These are phyloP conservation scores for Triangularia setosa DNA, from an alignment of 2,329 filamentous ascomycete genomes.

Conservation along the genomic window DNA sequence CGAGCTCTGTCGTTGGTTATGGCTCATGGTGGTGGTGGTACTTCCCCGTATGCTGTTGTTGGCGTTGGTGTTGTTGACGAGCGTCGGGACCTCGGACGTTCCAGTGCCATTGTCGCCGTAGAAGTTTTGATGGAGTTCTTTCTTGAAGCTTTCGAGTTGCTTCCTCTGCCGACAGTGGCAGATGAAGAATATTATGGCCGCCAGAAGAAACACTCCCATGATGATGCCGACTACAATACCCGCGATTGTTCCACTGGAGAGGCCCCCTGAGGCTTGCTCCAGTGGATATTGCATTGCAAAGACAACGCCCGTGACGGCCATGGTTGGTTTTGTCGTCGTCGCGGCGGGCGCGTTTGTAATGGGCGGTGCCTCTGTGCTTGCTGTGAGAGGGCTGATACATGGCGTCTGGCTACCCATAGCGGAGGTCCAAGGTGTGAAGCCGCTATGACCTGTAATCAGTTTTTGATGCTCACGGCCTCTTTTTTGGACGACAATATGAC, in stretches of 20 bases:
- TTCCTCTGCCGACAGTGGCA: background rate
- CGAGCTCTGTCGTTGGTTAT: background rate
- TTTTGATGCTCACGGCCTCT: background rate
- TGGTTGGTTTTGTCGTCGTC: conserved; percentile 11
- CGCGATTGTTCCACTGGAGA: conserved; percentile 14
- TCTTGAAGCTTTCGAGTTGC: background rate
- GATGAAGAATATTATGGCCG: background rate
- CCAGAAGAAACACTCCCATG: background rate
- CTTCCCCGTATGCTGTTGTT: background rate
- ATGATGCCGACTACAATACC: background rate
- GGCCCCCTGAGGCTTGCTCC: background rate
- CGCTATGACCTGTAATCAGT: conserved; percentile 9
- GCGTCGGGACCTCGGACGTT: conserved; percentile 8
- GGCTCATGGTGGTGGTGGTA: background rate
- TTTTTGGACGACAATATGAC: background rate
- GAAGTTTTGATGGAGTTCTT: conserved; percentile 8
- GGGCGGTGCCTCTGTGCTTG: conserved; percentile 4
- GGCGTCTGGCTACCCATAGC: conserved; percentile 19
- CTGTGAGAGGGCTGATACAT: conserved; percentile 15
- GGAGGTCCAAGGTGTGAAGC: conserved; percentile 19
- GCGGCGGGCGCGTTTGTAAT: background rate
- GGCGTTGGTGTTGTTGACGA: background rate
- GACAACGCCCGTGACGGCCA: conserved; percentile 15
- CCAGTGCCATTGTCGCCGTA: background rate
- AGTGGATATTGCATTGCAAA: conserved; percentile 21